Evolutionary conservation across 2,329 filamentous ascomycete species (phyloP).

Genomic region (Myriosclerotinia scirpicola): DNA sequence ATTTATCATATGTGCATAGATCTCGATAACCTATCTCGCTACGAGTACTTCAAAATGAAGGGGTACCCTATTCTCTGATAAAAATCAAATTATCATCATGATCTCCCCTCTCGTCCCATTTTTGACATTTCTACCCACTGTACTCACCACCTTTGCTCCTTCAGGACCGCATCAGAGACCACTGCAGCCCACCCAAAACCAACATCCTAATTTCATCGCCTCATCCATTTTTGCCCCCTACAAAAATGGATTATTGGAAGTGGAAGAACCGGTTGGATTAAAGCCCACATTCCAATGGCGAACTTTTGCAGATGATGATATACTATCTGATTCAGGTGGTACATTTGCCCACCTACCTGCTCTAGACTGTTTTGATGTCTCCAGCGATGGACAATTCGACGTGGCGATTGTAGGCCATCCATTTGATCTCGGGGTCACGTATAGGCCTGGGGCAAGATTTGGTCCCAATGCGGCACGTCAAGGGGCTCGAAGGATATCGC

Average conservation of each 20-base stretch:
- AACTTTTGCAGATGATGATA: slow-evolving; percentile 23
- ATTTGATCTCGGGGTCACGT: slow-evolving; percentile 38
- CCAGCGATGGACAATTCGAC: slow-evolving; percentile 35
- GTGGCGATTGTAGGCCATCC: slow-evolving; percentile 39
- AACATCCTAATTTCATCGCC: slow-evolving; percentile 25
- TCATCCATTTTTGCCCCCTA: slow-evolving; percentile 27
- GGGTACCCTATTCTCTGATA: no score
- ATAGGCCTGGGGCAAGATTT: slow-evolving; percentile 39
- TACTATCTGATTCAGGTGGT: slow-evolving; percentile 20
- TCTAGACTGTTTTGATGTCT: slow-evolving; percentile 32
- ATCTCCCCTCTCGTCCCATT: not conserved
- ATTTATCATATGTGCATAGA: not conserved
- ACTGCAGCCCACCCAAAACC: slow-evolving; percentile 1
- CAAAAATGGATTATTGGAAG: not conserved
- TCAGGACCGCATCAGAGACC: not conserved
- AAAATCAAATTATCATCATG: slow-evolving; percentile 3
- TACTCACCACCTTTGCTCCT: not conserved
- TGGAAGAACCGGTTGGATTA: slow-evolving; percentile 27
- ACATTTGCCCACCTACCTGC: slow-evolving; percentile 39
- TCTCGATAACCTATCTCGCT: not conserved
- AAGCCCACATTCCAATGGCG: slow-evolving; percentile 31
- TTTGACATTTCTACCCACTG: slow-evolving; percentile 7
- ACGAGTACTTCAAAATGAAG: not conserved
- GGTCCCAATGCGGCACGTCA: slow-evolving; percentile 38
- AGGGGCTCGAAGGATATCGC: slow-evolving; percentile 34